These are phyloP conservation scores for Rubus idaeus DNA, from an alignment of 306 rosid genomes.

Conservation along the genomic window DNA sequence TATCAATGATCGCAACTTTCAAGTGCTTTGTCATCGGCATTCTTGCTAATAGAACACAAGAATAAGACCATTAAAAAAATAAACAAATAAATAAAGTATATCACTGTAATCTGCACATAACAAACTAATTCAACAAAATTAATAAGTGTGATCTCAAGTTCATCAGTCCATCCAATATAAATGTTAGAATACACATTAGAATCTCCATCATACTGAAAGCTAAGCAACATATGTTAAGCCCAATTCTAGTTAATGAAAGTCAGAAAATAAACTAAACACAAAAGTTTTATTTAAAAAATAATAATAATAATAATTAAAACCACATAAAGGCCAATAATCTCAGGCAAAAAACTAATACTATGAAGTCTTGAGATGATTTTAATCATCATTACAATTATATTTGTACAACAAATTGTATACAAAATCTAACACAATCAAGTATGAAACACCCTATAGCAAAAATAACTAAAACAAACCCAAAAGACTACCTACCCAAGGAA, in stretches of 20 bases:
- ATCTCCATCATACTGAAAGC: not conserved
- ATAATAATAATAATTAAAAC: not conserved
- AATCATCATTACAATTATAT: not conserved
- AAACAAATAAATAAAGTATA: not conserved
- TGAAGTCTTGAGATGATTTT: not conserved
- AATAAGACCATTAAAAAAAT: conserved; percentile 11
- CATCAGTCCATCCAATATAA: not conserved
- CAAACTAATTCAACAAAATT: not conserved
- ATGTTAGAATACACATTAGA: not conserved
- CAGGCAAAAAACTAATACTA: not conserved
- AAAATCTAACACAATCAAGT: conserved; percentile 1
- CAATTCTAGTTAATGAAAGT: not conserved
- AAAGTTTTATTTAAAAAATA: not conserved
- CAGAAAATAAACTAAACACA: not conserved
- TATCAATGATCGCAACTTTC: conserved; percentile 89
- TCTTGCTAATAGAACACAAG: conserved; percentile 58
- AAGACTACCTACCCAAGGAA: conserved; percentile 75
- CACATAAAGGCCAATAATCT: not conserved
- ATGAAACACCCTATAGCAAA: not conserved
- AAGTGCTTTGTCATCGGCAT: conserved; percentile 87
- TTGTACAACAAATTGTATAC: not conserved
- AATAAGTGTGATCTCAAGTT: not conserved
- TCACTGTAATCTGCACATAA: not conserved
- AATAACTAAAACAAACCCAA: conserved; percentile 17
- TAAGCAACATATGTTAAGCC: not conserved